phyloP scores from a whole-genome alignment of 2,329 filamentous ascomycete species.

The Cercospora citrullina region DNA sequence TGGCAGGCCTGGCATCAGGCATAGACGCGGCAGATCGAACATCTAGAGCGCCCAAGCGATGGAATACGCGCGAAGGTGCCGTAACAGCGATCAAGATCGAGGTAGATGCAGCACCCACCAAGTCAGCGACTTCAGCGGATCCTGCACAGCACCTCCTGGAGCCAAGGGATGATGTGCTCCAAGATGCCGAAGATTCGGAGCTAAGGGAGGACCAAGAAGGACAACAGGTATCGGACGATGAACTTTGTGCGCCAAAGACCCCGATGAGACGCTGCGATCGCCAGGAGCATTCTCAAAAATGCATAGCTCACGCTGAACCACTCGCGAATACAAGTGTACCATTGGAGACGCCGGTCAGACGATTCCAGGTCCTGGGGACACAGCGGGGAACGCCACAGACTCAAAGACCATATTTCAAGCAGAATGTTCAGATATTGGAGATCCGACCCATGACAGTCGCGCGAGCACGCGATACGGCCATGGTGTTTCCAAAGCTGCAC shows the following conservation, averaged over 20 bases:
- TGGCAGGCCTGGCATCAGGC: conserved; percentile 8
- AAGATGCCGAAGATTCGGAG: conserved; percentile 11
- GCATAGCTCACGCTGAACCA: conserved; percentile 21
- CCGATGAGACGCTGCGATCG: conserved; percentile 35
- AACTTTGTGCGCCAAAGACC: conserved; percentile 38
- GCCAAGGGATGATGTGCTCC: background rate
- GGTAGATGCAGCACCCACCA: conserved; percentile 20
- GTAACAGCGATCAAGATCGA: background rate
- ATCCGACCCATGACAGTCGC: conserved; percentile 31
- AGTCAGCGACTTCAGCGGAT: conserved; percentile 29
- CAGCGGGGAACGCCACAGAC: conserved; percentile 33
- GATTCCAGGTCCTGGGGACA: conserved; percentile 25
- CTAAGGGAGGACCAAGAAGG: conserved; percentile 17
- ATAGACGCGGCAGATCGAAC: background rate
- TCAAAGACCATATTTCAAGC: conserved; percentile 28
- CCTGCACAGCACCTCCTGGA: conserved; percentile 18
- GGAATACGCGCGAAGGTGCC: background rate
- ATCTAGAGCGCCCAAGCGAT: background rate
- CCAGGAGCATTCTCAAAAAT: conserved; percentile 21
- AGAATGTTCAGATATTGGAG: conserved; percentile 23
- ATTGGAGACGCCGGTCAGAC: conserved; percentile 27
- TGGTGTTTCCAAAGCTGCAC: conserved; percentile 31
- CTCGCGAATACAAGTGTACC: conserved; percentile 18
- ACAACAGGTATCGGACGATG: conserved; percentile 33
- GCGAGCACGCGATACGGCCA: conserved; percentile 26